Base-by-base conservation (phyloP, 140 eudicot species). In the Ambrosia hybrid region DNA sequence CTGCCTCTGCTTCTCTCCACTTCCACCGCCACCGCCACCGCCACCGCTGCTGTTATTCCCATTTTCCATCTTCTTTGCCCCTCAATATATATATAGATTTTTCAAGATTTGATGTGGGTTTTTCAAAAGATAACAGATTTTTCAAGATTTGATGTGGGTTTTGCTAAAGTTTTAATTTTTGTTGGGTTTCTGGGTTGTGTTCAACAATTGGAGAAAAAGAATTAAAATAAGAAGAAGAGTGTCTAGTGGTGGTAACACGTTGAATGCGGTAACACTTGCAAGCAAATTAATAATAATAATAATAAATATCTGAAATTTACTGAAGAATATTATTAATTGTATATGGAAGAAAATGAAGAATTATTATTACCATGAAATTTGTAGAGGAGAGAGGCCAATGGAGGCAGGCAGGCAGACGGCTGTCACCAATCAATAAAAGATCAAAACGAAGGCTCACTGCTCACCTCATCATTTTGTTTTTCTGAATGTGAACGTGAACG, bases 11-110 rank as follows among this genome's bases (percentile, higher is more conserved):
- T 72, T 65, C 55, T 71, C 68, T 9, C 69, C 74, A 15, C 78
- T 61, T 13, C 65, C 73, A n/a, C 76, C 79, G 12, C 46, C 46
- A 41, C 26, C 79, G 12, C 46, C 46, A 41, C 26, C 46, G 41
- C 51, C 81, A n/a, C 75, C 72, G 61, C 74, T 76, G 58, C 81
- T 74, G 65, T 76, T 61, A 30, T 57, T 62, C 6, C 73, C 75
- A 21, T 58, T 70, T 26, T 83, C 87, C 85, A 68, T 79, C 77
- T 65, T 75, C 9, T 66, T 53, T 56, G 67, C 63, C 67, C 67
- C 46, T 71, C 30, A 2, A 52, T 49, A 21, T 21, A 21, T 21
- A 21, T 21, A 21, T 21, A 9, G 46, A 3, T 41, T 41, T 41
- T 1, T 41, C 9, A 41, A 41, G 45, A 39, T 39, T 39, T 39